Percentiles rank a stretch among this genome's conserved stretches.
These are phyloP conservation scores for Coemansia sp. DNA, from an alignment of 192 early-diverging fungal species.

Conservation along the genomic window DNA sequence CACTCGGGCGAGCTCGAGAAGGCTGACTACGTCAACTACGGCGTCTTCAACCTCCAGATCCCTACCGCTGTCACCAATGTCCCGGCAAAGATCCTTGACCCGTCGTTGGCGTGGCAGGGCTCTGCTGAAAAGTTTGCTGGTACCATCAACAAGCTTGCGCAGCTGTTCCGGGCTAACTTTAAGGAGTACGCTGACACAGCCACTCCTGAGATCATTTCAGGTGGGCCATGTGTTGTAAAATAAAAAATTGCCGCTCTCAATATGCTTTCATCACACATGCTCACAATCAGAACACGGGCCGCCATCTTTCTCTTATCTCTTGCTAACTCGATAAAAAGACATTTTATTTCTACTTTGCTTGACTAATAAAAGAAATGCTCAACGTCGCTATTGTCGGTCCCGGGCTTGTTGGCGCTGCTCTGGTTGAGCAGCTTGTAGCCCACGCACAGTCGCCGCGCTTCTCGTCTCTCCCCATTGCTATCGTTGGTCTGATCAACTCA, in stretches of 20 bases:
- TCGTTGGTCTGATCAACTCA: conserved; percentile 84
- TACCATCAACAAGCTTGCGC: conserved; percentile 77
- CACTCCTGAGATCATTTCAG: conserved; percentile 75
- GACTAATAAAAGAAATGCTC: conserved; percentile 36
- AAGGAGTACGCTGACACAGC: conserved; percentile 79
- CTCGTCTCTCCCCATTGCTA: conserved; percentile 59
- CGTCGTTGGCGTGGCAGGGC: conserved; percentile 84
- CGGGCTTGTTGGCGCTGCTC: conserved; percentile 91
- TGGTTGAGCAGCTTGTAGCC: conserved; percentile 77
- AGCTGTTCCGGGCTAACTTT: conserved; percentile 90
- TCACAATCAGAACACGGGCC: conserved; percentile 79
- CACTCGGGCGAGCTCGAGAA: conserved; percentile 89
- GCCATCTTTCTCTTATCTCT: not conserved
- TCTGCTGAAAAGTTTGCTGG: conserved; percentile 63
- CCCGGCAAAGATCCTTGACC: conserved; percentile 84
- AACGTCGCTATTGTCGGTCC: conserved; percentile 92
- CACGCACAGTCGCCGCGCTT: conserved; percentile 53
- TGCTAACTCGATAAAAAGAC: not conserved
- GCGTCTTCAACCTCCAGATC: conserved; percentile 85
- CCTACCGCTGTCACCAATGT: conserved; percentile 79
- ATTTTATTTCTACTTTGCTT: not conserved
- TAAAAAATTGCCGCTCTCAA: no score
- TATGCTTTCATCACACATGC: no score
- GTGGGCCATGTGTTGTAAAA: no score
- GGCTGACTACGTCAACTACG: conserved; percentile 83